These are phyloP conservation scores for Blastobotrys muscicola DNA, from an alignment of 805 yeast genomes.

Conservation along the genomic window DNA sequence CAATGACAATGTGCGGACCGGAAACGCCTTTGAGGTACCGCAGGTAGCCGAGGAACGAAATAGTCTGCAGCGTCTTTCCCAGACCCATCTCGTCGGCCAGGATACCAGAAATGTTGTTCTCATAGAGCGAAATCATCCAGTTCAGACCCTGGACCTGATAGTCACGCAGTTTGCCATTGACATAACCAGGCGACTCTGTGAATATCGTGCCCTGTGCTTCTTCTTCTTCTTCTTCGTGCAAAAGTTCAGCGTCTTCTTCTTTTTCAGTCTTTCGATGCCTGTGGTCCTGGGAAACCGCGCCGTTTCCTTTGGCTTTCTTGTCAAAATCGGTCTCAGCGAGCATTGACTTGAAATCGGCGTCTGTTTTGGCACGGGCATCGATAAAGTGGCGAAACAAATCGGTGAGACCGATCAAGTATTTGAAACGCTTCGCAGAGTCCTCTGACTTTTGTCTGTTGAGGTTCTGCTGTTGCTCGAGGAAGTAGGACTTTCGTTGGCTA, in stretches of 20 bases:
- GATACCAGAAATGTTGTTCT: conserved; percentile 83
- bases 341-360: conserved; percentile 43
- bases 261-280: conserved; percentile 85
- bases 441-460: conserved; percentile 27
- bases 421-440: conserved; percentile 71
- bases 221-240: conserved; percentile 69
- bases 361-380: conserved; percentile 70
- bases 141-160: conserved; percentile 93
- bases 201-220: conserved; percentile 54
- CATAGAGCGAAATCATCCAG: conserved; percentile 86
- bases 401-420: conserved; percentile 70
- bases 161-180: conserved; percentile 69
- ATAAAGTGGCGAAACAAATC: conserved; percentile 84
- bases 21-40: conserved; percentile 67
- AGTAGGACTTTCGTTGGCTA: conserved; percentile 20
- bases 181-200: conserved; percentile 74
- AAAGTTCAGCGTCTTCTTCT: conserved; percentile 89
- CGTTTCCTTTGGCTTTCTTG: conserved; percentile 12
- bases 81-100: conserved; percentile 98
- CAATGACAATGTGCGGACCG: conserved; percentile 88
- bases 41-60: conserved; percentile 80
- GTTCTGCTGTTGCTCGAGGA: conserved; percentile 22
- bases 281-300: conserved; percentile 22
- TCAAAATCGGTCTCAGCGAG: conserved; percentile 24
- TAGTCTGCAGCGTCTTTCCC: conserved; percentile 92